These are phyloP conservation scores for Cochlearia excelsa DNA, from an alignment of 345 rosid species.

Conservation along the genomic window DNA sequence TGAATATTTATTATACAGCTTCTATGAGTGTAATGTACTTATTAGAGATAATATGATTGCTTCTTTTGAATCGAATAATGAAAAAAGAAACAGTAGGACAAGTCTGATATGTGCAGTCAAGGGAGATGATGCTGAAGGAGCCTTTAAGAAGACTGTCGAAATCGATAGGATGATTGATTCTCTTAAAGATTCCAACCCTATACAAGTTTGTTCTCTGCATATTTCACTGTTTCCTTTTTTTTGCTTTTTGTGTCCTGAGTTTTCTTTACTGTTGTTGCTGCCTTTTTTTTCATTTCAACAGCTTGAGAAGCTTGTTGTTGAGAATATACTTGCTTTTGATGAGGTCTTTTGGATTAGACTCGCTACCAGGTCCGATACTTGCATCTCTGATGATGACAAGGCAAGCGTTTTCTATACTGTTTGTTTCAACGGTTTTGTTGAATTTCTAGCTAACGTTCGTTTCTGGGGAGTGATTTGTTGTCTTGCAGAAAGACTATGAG, in stretches of 20 bases:
- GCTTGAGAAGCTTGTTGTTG: constrained; percentile 79
- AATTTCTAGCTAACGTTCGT: constrained; percentile 15
- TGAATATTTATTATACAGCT: background rate
- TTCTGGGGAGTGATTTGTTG: constrained; percentile 9
- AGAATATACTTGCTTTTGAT: constrained; percentile 85
- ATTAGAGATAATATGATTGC: constrained; percentile 40
- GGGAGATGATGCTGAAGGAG: constrained; percentile 73
- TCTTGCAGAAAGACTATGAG: constrained; percentile 85
- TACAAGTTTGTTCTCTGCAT: constrained; percentile 45
- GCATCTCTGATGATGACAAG: constrained; percentile 90
- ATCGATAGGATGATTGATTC: constrained; percentile 72
- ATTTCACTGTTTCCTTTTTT: constrained; percentile 5
- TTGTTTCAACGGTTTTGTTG: constrained; percentile 18
- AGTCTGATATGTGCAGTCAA: constrained; percentile 74
- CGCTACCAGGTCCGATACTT: constrained; percentile 79
- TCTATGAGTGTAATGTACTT: constrained; percentile 28
- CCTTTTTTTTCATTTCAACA: constrained; percentile 36
- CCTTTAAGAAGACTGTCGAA: constrained; percentile 88
- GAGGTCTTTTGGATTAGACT: constrained; percentile 84
- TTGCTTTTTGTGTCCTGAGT: background rate
- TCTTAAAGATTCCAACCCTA: constrained; percentile 70
- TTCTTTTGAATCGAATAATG: constrained; percentile 46
- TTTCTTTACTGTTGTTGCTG: background rate
- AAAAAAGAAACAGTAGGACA: constrained; percentile 65
- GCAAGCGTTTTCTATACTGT: constrained; percentile 46